Base-by-base conservation (phyloP, 108 stramenopile genomes). In the Discostella pseudostelligera region DNA sequence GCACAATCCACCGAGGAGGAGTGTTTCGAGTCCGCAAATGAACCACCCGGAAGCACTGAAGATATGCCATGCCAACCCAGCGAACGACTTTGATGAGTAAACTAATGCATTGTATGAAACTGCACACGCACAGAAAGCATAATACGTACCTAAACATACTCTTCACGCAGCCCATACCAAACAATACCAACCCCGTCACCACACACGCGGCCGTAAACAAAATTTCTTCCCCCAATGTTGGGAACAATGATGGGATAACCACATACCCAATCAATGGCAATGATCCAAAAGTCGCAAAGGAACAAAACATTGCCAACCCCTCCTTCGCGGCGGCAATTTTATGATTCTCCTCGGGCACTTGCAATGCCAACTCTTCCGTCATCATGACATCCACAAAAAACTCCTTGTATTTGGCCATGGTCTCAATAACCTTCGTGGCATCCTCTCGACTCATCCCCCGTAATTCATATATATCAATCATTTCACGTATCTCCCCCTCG, bases 341-440 rank as follows among this genome's bases (percentile, higher is more conserved):
- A 45, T 92, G 89, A 76, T 93, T 73, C 35, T 89, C 85, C 43
- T 92, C 90, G n/a, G 96, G 96, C 14, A 96, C 96, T 74, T 92
- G 91, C 58, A 97, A 70, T 39, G 92, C 85, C 50, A 99, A 82
- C 69, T 98, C 98, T 57, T 97, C 96, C 4, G 83, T 72, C 97
- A 99, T 98, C 97, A 99, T 97, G 13, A 95, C 68, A 79, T 98
- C 93, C 0, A 99, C 97, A 70, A 99, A 99, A 76, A 97, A 97
- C 25, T 96, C 89, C 55, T 93, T 87, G 81, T 97, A 96, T 72
- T 97, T 95, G 16, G 96, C 60, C 89, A 97, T 95, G 22, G 91
- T 96, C 48, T 79, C 70, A 51, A 97, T 90, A n/a, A 95, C 90
- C 9, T 67, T 16, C 48, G 72, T 74, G 21, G 96, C 96, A 79